These are phyloP conservation scores for Gonapodya prolifera DNA, from an alignment of 192 early-diverging fungal genomes.

Conservation along the genomic window DNA sequence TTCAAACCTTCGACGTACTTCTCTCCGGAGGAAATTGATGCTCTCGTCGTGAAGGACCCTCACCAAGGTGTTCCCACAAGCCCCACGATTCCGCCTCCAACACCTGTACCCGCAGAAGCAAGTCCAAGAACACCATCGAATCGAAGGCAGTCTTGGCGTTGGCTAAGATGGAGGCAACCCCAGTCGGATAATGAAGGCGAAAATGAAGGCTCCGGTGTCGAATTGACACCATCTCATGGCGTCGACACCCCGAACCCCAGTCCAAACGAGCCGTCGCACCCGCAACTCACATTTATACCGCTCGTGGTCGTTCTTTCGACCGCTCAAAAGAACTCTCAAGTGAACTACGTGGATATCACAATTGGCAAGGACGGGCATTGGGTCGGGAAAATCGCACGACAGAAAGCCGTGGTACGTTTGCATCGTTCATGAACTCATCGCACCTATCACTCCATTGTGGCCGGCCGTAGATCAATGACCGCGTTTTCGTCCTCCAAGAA, in stretches of 20 bases:
- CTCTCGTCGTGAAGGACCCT: too few relatives aligned
- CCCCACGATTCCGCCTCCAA: too few relatives aligned
- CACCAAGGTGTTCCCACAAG: too few relatives aligned
- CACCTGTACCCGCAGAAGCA: too few relatives aligned
- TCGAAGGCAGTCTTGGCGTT: too few relatives aligned
- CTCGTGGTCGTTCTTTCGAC: neutral
- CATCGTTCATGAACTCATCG: neutral
- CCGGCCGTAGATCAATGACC: conserved; percentile 23
- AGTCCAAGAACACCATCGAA: too few relatives aligned
- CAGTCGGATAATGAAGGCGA: too few relatives aligned
- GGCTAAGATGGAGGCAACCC: too few relatives aligned
- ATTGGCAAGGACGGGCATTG: neutral
- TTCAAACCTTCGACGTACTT: neutral
- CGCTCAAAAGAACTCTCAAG: neutral
- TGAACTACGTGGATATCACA: neutral
- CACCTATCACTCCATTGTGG: neutral
- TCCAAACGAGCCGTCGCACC: neutral
- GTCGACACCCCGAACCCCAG: too few relatives aligned
- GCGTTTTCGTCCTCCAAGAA: conserved; percentile 32
- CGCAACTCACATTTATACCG: neutral
- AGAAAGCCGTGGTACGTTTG: neutral
- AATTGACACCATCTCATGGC: too few relatives aligned
- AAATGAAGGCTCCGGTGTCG: too few relatives aligned
- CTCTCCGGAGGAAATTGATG: neutral
- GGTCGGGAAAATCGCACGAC: neutral